A percentile compares a stretch with the other conserved stretches of the same genome.
phyloP scores from a whole-genome alignment of 2,329 filamentous ascomycete genomes.

The Talaromyces sp. region DNA sequence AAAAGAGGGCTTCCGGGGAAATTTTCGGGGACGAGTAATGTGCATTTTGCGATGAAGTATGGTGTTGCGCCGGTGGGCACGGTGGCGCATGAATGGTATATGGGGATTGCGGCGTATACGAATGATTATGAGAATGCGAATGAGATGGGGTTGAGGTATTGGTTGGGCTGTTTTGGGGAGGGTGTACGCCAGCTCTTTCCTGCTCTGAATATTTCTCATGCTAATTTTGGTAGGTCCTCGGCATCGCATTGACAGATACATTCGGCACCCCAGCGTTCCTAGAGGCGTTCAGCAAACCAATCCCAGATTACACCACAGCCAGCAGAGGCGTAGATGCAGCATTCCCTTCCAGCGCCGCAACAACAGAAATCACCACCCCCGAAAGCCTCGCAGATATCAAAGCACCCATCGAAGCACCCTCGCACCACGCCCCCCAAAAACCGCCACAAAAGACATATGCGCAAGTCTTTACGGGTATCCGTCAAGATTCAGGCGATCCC shows the following conservation, averaged over 20 bases:
- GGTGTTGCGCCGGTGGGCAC: slow-evolving; percentile 82
- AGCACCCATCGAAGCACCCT: slow-evolving; percentile 48
- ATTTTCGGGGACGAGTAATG: slow-evolving; percentile 88
- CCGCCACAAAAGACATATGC: slow-evolving; percentile 65
- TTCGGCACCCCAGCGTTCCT: slow-evolving; percentile 92
- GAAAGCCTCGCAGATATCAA: slow-evolving; percentile 41
- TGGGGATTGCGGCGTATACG: slow-evolving; percentile 92
- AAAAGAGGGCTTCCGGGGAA: slow-evolving; percentile 67
- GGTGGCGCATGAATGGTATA: slow-evolving; percentile 97
- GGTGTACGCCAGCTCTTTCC: slow-evolving; percentile 46
- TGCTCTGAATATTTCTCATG: neutral
- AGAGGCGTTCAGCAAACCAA: slow-evolving; percentile 72
- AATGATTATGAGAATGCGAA: slow-evolving; percentile 82
- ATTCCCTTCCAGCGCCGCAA: slow-evolving; percentile 42
- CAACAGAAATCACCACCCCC: slow-evolving; percentile 43
- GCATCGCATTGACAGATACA: slow-evolving; percentile 91
- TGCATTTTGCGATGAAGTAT: slow-evolving; percentile 94
- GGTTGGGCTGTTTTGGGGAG: slow-evolving; percentile 87
- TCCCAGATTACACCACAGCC: slow-evolving; percentile 49
- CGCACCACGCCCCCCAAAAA: slow-evolving; percentile 37
- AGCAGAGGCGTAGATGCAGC: slow-evolving; percentile 41
- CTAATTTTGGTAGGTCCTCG: slow-evolving; percentile 57
- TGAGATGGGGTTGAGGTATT: slow-evolving; percentile 79
- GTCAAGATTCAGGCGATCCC: slow-evolving; percentile 89
- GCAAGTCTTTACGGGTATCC: slow-evolving; percentile 76